phyloP scores from a whole-genome alignment of 345 rosid species.

The Syzygium aromaticum region DNA sequence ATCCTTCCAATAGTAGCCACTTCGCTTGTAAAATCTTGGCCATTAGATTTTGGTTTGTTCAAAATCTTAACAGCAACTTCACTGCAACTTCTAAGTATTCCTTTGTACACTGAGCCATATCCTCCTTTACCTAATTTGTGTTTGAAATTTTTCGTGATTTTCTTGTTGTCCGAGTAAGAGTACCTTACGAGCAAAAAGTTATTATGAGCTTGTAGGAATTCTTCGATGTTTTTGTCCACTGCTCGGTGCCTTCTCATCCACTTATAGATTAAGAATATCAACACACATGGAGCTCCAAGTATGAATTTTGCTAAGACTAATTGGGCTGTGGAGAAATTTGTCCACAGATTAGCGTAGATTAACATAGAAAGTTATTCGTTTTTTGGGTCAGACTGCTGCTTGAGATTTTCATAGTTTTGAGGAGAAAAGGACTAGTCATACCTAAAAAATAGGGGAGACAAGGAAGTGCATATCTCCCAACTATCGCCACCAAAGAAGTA shows the following conservation, averaged over 20 bases:
- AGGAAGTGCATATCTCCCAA: fast-evolving
- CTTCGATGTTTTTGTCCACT: not conserved
- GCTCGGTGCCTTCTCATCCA: not conserved
- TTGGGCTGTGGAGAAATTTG: no score
- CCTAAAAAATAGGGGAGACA: fast-evolving
- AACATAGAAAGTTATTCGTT: no score
- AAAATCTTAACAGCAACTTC: not conserved
- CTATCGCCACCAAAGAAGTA: not conserved
- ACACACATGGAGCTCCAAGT: not conserved
- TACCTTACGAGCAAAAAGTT: not conserved
- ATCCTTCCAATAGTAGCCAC: not conserved
- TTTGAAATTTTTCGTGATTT: not conserved
- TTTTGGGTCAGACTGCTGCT: not conserved
- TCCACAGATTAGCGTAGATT: no score
- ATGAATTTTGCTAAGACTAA: not conserved
- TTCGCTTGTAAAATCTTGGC: not conserved
- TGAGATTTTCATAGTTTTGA: not conserved
- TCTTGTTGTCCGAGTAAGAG: not conserved
- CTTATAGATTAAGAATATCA: not conserved
- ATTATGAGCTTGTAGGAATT: not conserved
- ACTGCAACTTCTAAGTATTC: not conserved
- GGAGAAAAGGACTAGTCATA: not conserved
- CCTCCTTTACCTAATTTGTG: not conserved
- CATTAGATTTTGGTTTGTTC: not conserved
- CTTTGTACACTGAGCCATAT: not conserved